Evolutionary conservation across 208 protist genomes (phyloP).

Genomic region (Trypanosoma rangeli): DNA sequence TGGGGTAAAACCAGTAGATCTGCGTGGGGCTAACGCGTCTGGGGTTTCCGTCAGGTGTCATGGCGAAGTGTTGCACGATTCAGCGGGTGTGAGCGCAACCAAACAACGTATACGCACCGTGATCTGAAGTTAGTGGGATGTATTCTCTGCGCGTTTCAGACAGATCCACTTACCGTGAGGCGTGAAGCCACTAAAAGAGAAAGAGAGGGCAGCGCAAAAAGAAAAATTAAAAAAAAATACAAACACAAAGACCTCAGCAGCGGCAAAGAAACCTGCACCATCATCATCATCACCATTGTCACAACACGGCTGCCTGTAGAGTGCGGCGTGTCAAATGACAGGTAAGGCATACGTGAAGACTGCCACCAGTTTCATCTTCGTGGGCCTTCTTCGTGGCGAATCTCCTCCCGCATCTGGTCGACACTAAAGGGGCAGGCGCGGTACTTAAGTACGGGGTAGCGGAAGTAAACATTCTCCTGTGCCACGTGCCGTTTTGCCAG

Average conservation of each 20-base stretch:
- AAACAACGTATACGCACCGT: not conserved
- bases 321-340: not conserved
- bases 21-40: not conserved
- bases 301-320: not conserved
- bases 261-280: not conserved
- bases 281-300: not conserved
- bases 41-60: not conserved
- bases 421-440: slow-evolving; percentile 81
- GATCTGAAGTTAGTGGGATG: too few relatives aligned
- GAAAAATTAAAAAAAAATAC: not conserved
- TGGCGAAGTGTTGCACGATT: not conserved
- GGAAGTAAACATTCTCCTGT: slow-evolving; percentile 84
- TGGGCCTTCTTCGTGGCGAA: slow-evolving; percentile 34
- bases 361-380: not conserved
- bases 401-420: slow-evolving; percentile 71
- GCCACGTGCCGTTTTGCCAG: slow-evolving; percentile 74
- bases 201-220: too few relatives aligned
- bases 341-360: not conserved
- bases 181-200: too few relatives aligned
- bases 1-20: slow-evolving; percentile 86
- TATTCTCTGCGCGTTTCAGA: too few relatives aligned
- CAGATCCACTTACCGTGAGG: too few relatives aligned
- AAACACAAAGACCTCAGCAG: not conserved
- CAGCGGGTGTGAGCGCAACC: not conserved
- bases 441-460: slow-evolving; percentile 88